Evolutionary conservation across 768 basidiomycete genomes (phyloP).

Genomic region (Russula sp.): DNA sequence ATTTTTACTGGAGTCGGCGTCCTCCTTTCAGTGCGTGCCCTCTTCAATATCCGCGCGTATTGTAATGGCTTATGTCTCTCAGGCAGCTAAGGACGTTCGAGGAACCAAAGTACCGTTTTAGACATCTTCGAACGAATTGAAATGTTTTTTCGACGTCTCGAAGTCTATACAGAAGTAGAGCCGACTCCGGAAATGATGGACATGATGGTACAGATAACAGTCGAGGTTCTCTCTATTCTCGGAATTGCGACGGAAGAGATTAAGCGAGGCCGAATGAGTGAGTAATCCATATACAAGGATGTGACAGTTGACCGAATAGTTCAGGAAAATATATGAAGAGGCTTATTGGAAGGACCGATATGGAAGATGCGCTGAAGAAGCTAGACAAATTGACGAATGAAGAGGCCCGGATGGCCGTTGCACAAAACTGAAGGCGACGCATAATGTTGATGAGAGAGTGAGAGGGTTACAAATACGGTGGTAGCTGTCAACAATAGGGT

Average conservation of each 20-base stretch:
- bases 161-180: not conserved
- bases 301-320: not conserved
- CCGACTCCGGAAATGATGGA: not conserved
- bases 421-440: not conserved
- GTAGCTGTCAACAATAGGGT: not conserved
- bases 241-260: not conserved
- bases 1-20: not conserved
- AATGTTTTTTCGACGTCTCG: not conserved
- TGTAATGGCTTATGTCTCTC: not conserved
- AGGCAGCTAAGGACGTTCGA: not conserved
- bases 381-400: not conserved
- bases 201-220: not conserved
- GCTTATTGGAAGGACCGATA: not conserved
- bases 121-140: not conserved
- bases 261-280: not conserved
- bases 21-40: not conserved
- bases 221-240: not conserved
- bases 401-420: not conserved
- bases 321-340: constrained; percentile 2
- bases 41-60: not conserved
- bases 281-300: not conserved
- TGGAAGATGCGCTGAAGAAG: not conserved
- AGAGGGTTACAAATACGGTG: not conserved
- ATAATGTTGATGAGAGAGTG: not conserved
- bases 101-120: not conserved